Evolutionary conservation across 805 yeast species (phyloP).

Genomic region (Teunomyces pallodes): DNA sequence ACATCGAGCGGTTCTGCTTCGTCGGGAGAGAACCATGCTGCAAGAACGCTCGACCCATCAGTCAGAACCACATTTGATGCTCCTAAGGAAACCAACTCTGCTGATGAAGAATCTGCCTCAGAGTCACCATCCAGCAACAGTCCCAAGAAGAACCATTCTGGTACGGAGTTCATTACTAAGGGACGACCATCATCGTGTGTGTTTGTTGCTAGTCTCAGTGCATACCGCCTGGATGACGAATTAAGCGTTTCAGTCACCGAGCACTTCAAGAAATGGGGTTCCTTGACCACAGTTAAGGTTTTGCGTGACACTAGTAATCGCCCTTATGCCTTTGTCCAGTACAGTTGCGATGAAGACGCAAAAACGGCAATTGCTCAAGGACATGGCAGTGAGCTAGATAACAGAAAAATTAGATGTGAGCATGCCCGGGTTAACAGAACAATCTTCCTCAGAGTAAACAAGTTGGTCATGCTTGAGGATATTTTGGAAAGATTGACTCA

Average conservation of each 20-base stretch:
- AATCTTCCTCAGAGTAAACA: slow-evolving; percentile 50
- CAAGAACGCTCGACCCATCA: background rate
- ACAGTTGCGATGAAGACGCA: slow-evolving; percentile 67
- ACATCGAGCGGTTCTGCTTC: background rate
- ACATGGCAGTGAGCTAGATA: slow-evolving; percentile 67
- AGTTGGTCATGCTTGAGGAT: slow-evolving; percentile 21
- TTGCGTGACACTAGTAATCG: slow-evolving; percentile 74
- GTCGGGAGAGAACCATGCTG: background rate
- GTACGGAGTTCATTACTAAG: slow-evolving; percentile 10
- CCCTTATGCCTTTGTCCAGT: slow-evolving; percentile 94
- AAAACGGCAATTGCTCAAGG: slow-evolving; percentile 63
- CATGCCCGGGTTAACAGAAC: slow-evolving; percentile 91
- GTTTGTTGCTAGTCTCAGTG: slow-evolving; percentile 79
- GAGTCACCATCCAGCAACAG: background rate
- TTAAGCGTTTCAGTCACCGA: slow-evolving; percentile 64
- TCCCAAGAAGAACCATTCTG: background rate
- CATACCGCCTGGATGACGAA: slow-evolving; percentile 65
- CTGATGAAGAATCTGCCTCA: background rate
- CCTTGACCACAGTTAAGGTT: slow-evolving; percentile 71
- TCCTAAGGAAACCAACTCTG: background rate
- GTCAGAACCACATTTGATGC: background rate
- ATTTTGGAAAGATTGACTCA: slow-evolving; percentile 40
- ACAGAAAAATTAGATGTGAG: slow-evolving; percentile 81
- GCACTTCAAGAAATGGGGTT: slow-evolving; percentile 72
- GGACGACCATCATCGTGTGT: slow-evolving; percentile 85